Percentiles rank a stretch among this genome's conserved stretches.
phyloP scores from a whole-genome alignment of 495 filamentous ascomycete genomes.

The Beverwykella pulmonaria region DNA sequence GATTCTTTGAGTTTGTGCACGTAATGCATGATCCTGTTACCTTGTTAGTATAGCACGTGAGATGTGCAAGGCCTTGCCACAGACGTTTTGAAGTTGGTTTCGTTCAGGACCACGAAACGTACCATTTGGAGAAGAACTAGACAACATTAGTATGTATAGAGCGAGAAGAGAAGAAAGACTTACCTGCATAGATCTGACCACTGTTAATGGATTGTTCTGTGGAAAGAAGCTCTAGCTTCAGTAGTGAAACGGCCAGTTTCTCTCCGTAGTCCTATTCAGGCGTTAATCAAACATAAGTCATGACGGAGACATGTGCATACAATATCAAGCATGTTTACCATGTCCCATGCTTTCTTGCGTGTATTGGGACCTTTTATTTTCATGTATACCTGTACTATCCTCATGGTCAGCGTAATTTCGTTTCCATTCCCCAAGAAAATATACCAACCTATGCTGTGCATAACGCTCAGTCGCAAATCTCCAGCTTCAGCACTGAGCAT shows the following conservation, averaged over 20 bases:
- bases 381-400: slow-evolving; percentile 56
- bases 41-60: slow-evolving; percentile 5
- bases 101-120: slow-evolving; percentile 58
- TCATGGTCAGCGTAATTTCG: slow-evolving; percentile 7
- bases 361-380: slow-evolving; percentile 50
- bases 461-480: slow-evolving; percentile 67
- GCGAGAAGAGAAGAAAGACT: not conserved
- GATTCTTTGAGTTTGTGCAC: slow-evolving; percentile 63
- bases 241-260: slow-evolving; percentile 64
- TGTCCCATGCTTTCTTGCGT: slow-evolving; percentile 57
- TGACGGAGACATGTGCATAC: slow-evolving; percentile 15
- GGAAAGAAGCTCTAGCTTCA: slow-evolving; percentile 68
- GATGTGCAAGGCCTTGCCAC: slow-evolving; percentile 6
- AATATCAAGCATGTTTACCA: slow-evolving; percentile 61
- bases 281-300: slow-evolving; percentile 2
- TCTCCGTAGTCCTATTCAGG: slow-evolving; percentile 56
- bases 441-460: slow-evolving; percentile 51
- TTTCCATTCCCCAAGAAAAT: not conserved
- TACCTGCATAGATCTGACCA: slow-evolving; percentile 39
- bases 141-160: not conserved
- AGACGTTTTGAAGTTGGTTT: slow-evolving; percentile 64
- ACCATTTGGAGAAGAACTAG: slow-evolving; percentile 54
- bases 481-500: slow-evolving; percentile 59
- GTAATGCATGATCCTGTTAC: slow-evolving; percentile 61
- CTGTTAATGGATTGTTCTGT: slow-evolving; percentile 37